Evolutionary conservation across 2,329 filamentous ascomycete species (phyloP).

Genomic region (Diaporthe citrichinensis): DNA sequence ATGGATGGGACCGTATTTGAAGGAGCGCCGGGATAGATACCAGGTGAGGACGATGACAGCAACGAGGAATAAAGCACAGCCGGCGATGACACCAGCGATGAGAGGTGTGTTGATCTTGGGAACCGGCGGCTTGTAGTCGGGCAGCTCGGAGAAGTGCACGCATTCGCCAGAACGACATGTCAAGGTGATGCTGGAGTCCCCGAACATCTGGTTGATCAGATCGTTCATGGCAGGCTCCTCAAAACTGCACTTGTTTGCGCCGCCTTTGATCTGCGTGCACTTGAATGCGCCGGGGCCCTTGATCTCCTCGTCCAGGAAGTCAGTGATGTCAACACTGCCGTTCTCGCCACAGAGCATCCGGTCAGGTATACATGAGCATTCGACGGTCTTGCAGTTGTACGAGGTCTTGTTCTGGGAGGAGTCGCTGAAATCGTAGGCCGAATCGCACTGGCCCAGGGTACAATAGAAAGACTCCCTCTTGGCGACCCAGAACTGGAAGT

Average conservation of each 20-base stretch:
- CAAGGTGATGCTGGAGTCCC: slow-evolving; percentile 89
- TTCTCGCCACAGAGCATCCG: slow-evolving; percentile 95
- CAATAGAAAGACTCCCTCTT: slow-evolving; percentile 97
- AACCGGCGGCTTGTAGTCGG: slow-evolving; percentile 88
- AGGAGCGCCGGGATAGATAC: slow-evolving; percentile 85
- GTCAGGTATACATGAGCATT: slow-evolving; percentile 89
- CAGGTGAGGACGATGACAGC: slow-evolving; percentile 85
- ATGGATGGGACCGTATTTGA: slow-evolving; percentile 79
- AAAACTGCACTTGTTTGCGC: slow-evolving; percentile 80
- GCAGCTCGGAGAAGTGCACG: slow-evolving; percentile 91
- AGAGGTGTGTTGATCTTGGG: slow-evolving; percentile 98
- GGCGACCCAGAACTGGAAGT: slow-evolving; percentile 99
- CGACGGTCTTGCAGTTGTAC: slow-evolving; percentile 87
- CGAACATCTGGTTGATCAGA: slow-evolving; percentile 89
- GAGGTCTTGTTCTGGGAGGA: slow-evolving; percentile 80
- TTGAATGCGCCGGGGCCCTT: slow-evolving; percentile 89
- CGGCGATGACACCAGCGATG: slow-evolving; percentile 93
- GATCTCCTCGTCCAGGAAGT: slow-evolving; percentile 87
- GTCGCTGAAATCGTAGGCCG: slow-evolving; percentile 76
- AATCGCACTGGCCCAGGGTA: slow-evolving; percentile 84
- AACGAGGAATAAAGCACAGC: slow-evolving; percentile 88
- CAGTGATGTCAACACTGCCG: slow-evolving; percentile 91
- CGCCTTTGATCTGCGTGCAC: slow-evolving; percentile 76
- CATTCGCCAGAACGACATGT: slow-evolving; percentile 91
- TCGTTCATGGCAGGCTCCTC: slow-evolving; percentile 94